These are phyloP conservation scores for Pythium angustatum DNA, from an alignment of 352 stramenopile genomes.

Conservation along the genomic window DNA sequence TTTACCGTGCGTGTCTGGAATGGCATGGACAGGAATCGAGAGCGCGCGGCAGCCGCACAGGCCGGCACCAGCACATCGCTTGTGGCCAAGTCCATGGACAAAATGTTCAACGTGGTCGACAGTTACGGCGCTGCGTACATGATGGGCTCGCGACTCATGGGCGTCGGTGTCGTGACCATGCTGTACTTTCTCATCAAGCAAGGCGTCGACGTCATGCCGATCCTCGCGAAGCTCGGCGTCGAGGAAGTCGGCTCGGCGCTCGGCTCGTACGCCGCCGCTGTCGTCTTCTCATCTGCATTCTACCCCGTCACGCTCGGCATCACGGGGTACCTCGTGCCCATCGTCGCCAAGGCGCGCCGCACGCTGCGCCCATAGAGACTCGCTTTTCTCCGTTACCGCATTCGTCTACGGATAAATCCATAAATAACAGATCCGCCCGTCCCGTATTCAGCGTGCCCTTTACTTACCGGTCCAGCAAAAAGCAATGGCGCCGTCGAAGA, in stretches of 20 bases:
- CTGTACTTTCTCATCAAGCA: conserved; percentile 82
- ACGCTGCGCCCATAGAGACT: conserved; percentile 42
- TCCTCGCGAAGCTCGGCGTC: conserved; percentile 69
- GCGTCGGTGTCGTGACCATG: conserved; percentile 68
- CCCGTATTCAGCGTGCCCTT: no score
- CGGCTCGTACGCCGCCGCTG: conserved; percentile 72
- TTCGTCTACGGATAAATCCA: conserved; percentile 12
- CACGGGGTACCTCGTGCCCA: conserved; percentile 71
- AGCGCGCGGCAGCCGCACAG: conserved; percentile 4
- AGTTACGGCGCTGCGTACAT: conserved; percentile 89
- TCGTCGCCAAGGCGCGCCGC: conserved; percentile 61
- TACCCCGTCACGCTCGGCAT: conserved; percentile 81
- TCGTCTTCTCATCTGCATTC: conserved; percentile 76
- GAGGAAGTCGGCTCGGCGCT: conserved; percentile 71
- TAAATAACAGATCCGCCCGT: no score
- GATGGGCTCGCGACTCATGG: conserved; percentile 82
- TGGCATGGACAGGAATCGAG: conserved; percentile 1
- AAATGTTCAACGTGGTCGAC: conserved; percentile 74
- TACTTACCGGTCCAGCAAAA: neutral
- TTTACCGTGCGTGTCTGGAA: neutral
- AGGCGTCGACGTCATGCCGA: conserved; percentile 79
- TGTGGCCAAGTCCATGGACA: conserved; percentile 66
- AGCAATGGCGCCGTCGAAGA: conserved; percentile 48
- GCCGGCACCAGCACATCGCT: conserved; percentile 31
- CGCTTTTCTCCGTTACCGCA: no score